Evolutionary conservation across 371 early-diverging fungal species (phyloP), one percentile per base, ranked within the genome.

Genomic region (Actinomortierella wolfii): DNA sequence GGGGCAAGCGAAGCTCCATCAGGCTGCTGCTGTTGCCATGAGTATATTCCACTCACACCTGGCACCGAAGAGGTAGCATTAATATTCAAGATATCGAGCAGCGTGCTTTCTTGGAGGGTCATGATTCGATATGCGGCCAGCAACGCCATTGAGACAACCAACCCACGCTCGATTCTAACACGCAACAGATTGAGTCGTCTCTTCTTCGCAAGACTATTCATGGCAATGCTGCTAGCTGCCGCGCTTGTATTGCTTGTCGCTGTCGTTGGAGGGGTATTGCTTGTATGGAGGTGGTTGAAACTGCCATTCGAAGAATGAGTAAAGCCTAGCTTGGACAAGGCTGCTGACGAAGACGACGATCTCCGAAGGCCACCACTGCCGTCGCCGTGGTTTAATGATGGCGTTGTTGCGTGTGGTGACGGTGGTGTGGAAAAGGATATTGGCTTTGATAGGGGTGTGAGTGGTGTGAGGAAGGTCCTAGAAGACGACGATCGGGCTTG

Each of bases 71-170:
- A 29, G 29, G 28, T 17, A 51, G 51, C 3, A 44, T 28, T 40
- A 46, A 29, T n/a, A 18, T 13, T 52, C 47, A 53, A 15, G 53
- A 52, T 28, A 44, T 17, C 43, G 42, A 26, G 20, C 17, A 14
- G 28, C n/a, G 48, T 34, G 47, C 0, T 28, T 18, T 20, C 28
- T 24, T 44, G 0, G 45, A 73, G 54, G 18, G 63, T 63, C 74
- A 73, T 67, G 63, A 73, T 73, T 4, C 74, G 59, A 26, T 73
- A 73, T 40, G 67, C 67, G 3, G 74, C 67, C 42, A 73, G 49
- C 2, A 66, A 54, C 2, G 63, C 67, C 74, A 73, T 73, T 24
- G 67, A 67, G 14, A 73, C 74, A 59, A 73, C 62, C 29, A 73
- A 21, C 1, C 67, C 64, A 20, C 74, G 67, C 48, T 73, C 74